These are phyloP conservation scores for Gillenia trifoliata DNA, from an alignment of 306 rosid species.

Conservation along the genomic window DNA sequence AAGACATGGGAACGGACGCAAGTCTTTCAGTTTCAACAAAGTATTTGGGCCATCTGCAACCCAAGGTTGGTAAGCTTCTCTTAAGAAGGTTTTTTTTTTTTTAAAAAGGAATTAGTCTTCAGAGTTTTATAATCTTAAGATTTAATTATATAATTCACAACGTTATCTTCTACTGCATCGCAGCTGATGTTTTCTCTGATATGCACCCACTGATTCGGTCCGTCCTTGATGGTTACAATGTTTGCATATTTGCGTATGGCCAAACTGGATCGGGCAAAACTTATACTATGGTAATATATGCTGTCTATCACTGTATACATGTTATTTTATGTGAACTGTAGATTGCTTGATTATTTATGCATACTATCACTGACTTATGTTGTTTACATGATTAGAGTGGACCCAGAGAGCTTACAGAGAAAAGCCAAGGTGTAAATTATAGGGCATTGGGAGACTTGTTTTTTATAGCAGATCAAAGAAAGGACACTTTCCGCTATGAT, in stretches of 20 bases:
- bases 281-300: slow-evolving; percentile 64
- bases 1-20: slow-evolving; percentile 68
- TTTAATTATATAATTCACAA: background rate
- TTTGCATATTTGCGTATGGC: slow-evolving; percentile 90
- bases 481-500: slow-evolving; percentile 66
- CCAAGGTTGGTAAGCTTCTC: slow-evolving; percentile 57
- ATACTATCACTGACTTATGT: background rate
- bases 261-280: slow-evolving; percentile 96
- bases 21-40: slow-evolving; percentile 79
- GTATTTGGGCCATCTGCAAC: slow-evolving; percentile 82
- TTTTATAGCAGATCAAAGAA: slow-evolving; percentile 71
- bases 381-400: slow-evolving; percentile 52
- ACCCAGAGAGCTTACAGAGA: slow-evolving; percentile 87
- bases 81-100: background rate
- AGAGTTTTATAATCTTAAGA: slow-evolving; percentile 12
- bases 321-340: background rate
- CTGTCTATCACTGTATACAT: background rate
- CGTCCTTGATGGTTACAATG: slow-evolving; percentile 86
- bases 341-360: background rate
- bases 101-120: background rate
- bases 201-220: slow-evolving; percentile 89
- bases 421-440: slow-evolving; percentile 87
- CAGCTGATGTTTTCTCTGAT: slow-evolving; percentile 83
- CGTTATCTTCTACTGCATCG: slow-evolving; percentile 16
- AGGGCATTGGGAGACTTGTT: slow-evolving; percentile 92